Evolutionary conservation across 2,329 filamentous ascomycete species (phyloP).

Genomic region (Cordyceps farinosa): DNA sequence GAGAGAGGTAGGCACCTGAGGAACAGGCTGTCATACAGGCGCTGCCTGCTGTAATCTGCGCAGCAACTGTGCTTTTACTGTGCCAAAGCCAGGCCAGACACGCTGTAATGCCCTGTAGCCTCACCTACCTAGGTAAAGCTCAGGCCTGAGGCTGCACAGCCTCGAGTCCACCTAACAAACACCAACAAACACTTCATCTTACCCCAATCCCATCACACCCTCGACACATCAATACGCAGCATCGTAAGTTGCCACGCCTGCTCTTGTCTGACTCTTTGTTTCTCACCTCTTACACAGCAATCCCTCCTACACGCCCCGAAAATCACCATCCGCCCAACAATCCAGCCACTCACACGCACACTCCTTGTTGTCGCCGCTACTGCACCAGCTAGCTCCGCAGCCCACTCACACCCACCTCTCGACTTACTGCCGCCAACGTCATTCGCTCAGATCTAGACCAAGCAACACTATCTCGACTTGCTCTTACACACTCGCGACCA

Average conservation of each 20-base stretch:
- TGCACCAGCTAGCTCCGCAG: background rate
- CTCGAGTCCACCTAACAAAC: too few species aligned
- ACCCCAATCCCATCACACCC: too few species aligned
- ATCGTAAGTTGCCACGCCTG: background rate
- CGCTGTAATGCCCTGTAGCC: background rate
- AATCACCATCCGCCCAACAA: constrained; percentile 2
- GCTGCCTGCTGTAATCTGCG: background rate
- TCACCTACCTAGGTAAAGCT: background rate
- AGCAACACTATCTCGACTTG: constrained; percentile 14
- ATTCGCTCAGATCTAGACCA: constrained; percentile 7
- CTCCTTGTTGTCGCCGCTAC: background rate
- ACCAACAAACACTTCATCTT: too few species aligned
- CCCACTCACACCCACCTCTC: constrained; percentile 12
- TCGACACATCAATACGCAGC: background rate
- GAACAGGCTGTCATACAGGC: too few species aligned
- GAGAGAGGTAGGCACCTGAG: too few species aligned
- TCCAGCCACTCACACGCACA: constrained; percentile 6
- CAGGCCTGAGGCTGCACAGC: background rate
- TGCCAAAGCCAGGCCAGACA: background rate
- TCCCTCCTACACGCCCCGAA: background rate
- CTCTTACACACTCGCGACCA: constrained; percentile 9
- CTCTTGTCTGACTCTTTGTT: background rate
- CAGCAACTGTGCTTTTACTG: background rate
- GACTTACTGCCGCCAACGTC: constrained; percentile 9
- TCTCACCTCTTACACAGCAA: background rate